Evolutionary conservation across 495 filamentous ascomycete species (phyloP), one percentile per base, ranked within the genome.

Genomic region (Pyrenopolyporus hunteri): DNA sequence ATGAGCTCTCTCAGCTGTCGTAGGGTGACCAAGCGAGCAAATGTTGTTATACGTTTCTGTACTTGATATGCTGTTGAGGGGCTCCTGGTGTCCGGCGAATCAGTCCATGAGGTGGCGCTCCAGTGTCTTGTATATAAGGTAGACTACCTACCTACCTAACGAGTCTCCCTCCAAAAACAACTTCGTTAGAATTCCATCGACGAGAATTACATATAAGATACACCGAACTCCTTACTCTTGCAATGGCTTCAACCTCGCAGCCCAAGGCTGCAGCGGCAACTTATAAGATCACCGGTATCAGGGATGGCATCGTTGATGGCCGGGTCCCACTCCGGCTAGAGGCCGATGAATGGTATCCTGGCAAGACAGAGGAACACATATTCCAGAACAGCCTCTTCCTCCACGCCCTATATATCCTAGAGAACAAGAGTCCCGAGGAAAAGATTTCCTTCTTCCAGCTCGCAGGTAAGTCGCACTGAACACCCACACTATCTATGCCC

Each of bases 331-430:
- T 45, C 4, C 42, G 42, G 7, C 11, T 45, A 4, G 42, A 45
- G 42, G 42, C 16, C 6, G 42, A 45, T 9, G 26, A 22, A 2
- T 45, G 42, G 42, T 45, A 45, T n/a, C 42, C 42, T 7, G 20
- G 20, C 8, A 19, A 45, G 19, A 28, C 20, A 3, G 26, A 45
- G 19, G 23, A 23, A 3, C 42, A 45, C 10, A n/a, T 45, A 11
- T 22, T 45, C 1, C 42, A 45, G 5, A 45, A 45, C 22, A 45
- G 23, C 42, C 42, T 45, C 10, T 45, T 45, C 22, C 22, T 45
- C 42, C 26, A 22, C 20, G 42, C 42, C 9, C 13, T 45, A 28
- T n/a, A 22, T 3, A 25, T 25, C 13, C 7, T 45, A 26, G 42
- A 28, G 23, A 22, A 23, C 5, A 45, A 22, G 22, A n/a, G 26